A percentile compares a stretch with the other conserved stretches of the same genome.
These are phyloP conservation scores for Hericium rajendrae DNA, from an alignment of 768 basidiomycete genomes.

Conservation along the genomic window DNA sequence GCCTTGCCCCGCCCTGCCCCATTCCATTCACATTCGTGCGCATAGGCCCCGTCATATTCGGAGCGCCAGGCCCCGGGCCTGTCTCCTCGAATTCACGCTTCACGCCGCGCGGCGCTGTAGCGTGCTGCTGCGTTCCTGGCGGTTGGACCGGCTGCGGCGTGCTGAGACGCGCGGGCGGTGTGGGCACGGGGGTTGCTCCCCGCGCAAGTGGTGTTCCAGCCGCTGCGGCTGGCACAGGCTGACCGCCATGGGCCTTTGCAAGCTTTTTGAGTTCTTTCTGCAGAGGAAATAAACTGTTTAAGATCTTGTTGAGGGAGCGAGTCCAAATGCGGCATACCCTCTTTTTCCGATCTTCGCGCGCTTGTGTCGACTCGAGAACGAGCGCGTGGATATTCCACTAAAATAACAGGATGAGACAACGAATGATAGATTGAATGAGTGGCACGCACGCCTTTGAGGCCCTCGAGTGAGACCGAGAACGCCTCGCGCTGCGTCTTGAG, in stretches of 20 bases:
- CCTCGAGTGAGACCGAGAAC: conserved; percentile 14
- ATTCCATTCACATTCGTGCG: neutral
- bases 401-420: neutral
- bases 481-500: conserved; percentile 10
- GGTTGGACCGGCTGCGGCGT: conserved; percentile 1
- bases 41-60: neutral
- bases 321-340: conserved; percentile 7
- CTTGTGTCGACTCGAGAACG: conserved; percentile 14
- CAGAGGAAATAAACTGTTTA: neutral
- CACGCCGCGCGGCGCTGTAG: conserved; percentile 8
- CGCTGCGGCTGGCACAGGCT: conserved; percentile 2
- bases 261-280: conserved; percentile 17
- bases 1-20: conserved; percentile 2
- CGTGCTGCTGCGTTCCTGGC: neutral
- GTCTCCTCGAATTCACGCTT: conserved; percentile 13
- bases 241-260: conserved; percentile 13
- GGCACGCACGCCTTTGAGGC: conserved; percentile 13
- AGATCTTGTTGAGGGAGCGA: neutral
- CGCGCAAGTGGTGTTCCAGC: neutral
- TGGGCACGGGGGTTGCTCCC: neutral
- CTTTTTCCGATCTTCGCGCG: conserved; percentile 16
- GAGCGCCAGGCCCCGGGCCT: neutral
- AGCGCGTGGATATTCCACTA: conserved; percentile 17
- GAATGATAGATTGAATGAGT: neutral
- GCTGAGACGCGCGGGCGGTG: conserved; percentile 10